phyloP scores from a whole-genome alignment of 768 basidiomycete species.

The Lentinula boryana region DNA sequence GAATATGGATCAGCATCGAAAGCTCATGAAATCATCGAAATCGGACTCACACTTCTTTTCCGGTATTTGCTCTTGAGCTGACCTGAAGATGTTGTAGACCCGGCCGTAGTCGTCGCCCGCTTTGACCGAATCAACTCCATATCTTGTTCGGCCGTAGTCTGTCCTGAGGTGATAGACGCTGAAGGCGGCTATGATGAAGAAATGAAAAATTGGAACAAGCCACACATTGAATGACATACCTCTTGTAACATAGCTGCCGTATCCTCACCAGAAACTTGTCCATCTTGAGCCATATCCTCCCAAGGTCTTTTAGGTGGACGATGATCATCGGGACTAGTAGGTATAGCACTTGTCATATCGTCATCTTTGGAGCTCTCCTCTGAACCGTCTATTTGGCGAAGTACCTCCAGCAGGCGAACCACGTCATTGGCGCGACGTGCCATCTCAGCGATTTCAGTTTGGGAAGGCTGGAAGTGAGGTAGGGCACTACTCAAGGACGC shows the following conservation, averaged over 20 bases:
- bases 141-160: slow-evolving; percentile 71
- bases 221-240: slow-evolving; percentile 17
- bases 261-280: slow-evolving; percentile 17
- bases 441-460: slow-evolving; percentile 65
- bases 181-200: slow-evolving; percentile 12
- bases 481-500: slow-evolving; percentile 39
- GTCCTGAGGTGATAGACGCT: slow-evolving; percentile 12
- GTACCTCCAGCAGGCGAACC: slow-evolving; percentile 60
- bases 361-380: slow-evolving; percentile 30
- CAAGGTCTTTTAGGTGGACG: slow-evolving; percentile 74
- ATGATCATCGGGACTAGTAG: slow-evolving; percentile 36
- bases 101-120: slow-evolving; percentile 67
- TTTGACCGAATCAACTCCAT: slow-evolving; percentile 84
- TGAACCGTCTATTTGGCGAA: slow-evolving; percentile 37
- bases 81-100: slow-evolving; percentile 38
- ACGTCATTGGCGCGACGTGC: slow-evolving; percentile 58
- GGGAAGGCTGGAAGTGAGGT: slow-evolving; percentile 45
- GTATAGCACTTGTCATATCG: slow-evolving; percentile 10
- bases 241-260: slow-evolving; percentile 25
- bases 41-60: slow-evolving; percentile 71
- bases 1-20: slow-evolving; percentile 16
- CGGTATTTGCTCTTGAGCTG: slow-evolving; percentile 77
- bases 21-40: slow-evolving; percentile 3
- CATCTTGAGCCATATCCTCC: slow-evolving; percentile 63
- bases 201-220: not conserved